phyloP scores from a whole-genome alignment of 345 rosid genomes.

The Boechera retrofracta region DNA sequence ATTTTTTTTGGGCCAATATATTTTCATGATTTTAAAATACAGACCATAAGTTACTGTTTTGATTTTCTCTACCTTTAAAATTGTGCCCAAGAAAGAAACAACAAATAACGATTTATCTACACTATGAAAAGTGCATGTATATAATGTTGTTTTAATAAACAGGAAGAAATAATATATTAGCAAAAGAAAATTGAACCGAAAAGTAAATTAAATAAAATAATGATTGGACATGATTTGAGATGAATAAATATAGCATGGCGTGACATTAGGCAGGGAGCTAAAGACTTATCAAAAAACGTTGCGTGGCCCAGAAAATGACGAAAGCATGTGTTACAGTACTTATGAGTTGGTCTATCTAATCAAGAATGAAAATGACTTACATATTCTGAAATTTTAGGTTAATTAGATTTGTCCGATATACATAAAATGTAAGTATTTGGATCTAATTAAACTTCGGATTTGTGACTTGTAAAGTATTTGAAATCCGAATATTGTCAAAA shows the following conservation, averaged over 20 bases:
- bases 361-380: conserved; percentile 6
- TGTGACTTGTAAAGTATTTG: neutral
- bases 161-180: neutral
- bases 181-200: neutral
- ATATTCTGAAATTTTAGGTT: neutral
- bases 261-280: conserved; percentile 2
- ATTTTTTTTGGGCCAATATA: neutral
- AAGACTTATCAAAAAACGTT: conserved; percentile 6
- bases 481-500: too few relatives aligned
- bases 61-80: too few relatives aligned
- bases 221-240: conserved; percentile 8
- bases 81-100: neutral
- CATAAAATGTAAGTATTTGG: neutral
- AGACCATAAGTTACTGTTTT: neutral
- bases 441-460: neutral
- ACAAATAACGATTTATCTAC: neutral
- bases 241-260: conserved; percentile 14
- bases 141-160: neutral
- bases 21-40: neutral
- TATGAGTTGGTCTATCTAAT: neutral
- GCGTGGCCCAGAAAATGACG: conserved; percentile 10
- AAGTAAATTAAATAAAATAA: neutral
- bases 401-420: neutral
- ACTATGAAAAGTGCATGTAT: neutral
- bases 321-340: conserved; percentile 8